Conservation (phyloP, 345 rosid species). For the Pistacia integerrima region DNA sequence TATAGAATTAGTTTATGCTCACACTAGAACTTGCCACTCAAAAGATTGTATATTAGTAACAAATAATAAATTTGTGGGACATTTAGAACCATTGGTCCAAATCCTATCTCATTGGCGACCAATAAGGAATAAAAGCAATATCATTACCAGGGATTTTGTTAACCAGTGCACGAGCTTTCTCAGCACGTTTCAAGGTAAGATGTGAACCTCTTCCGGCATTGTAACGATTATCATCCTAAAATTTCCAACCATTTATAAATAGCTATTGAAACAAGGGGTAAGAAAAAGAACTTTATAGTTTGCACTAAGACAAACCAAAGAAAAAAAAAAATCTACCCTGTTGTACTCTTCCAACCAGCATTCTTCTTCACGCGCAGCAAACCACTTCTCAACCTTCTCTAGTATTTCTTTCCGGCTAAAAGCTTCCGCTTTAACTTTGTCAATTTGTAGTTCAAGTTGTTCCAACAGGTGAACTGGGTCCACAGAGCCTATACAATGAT, state of each 20-base stretch:
- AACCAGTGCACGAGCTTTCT: conserved; percentile 63
- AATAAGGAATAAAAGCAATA: conserved; percentile 3
- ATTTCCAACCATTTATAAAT: conserved; percentile 15
- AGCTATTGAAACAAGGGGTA: conserved; percentile 9
- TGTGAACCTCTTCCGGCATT: conserved; percentile 81
- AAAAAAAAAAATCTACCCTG: conserved; percentile 38
- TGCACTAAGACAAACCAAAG: neutral
- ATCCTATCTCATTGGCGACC: neutral
- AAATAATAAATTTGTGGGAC: neutral
- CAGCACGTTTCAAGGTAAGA: conserved; percentile 71
- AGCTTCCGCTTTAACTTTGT: conserved; percentile 65
- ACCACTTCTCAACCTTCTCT: conserved; percentile 77
- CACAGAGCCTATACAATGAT: conserved; percentile 41
- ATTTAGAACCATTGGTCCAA: neutral
- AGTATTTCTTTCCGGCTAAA: conserved; percentile 69
- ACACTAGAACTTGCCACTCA: neutral
- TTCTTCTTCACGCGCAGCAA: conserved; percentile 72
- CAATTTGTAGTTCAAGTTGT: conserved; percentile 63
- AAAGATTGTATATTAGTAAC: neutral
- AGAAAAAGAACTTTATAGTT: neutral
- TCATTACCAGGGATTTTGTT: conserved; percentile 72
- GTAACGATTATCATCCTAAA: conserved; percentile 74
- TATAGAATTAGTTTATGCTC: neutral
- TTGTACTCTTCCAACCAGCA: conserved; percentile 82
- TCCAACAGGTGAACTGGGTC: conserved; percentile 53